These are phyloP conservation scores for Annulohypoxylon moriforme DNA, from an alignment of 495 filamentous ascomycete genomes.

Conservation along the genomic window DNA sequence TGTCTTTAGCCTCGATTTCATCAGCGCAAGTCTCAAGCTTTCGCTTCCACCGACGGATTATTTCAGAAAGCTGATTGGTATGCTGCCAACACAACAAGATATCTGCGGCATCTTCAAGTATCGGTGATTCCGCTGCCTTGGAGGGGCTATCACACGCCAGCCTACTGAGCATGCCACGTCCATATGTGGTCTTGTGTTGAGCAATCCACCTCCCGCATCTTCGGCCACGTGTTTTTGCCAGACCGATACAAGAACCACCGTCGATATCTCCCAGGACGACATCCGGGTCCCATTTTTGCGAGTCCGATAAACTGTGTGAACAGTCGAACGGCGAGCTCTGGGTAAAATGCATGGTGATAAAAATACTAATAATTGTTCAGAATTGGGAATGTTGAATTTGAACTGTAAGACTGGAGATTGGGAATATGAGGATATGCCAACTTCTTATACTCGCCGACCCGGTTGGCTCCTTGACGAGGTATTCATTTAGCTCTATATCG, in stretches of 20 bases:
- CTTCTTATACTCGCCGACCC: constrained; percentile 2
- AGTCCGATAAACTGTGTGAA: neutral
- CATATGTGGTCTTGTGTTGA: constrained; percentile 1
- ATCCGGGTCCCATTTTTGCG: constrained; percentile 28
- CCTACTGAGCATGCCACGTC: neutral
- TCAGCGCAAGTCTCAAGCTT: constrained; percentile 7
- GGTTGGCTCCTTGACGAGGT: constrained; percentile 16
- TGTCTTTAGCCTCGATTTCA: neutral
- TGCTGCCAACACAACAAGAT: constrained; percentile 27
- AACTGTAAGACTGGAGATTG: neutral
- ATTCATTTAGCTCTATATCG: neutral
- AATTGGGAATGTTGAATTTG: neutral
- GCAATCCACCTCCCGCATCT: constrained; percentile 13
- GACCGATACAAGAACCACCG: constrained; percentile 9
- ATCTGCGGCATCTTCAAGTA: constrained; percentile 6
- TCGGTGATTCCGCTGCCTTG: constrained; percentile 14
- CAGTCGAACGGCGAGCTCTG: neutral
- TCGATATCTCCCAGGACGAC: neutral
- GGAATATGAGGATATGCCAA: neutral
- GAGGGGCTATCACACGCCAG: neutral
- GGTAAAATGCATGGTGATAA: constrained; percentile 11
- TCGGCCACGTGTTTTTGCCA: neutral
- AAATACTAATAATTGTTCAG: neutral
- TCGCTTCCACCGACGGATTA: constrained; percentile 5
- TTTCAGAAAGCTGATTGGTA: neutral